Conservation (phyloP, 257 asterid genomes). For the Jasminum sambac region DNA sequence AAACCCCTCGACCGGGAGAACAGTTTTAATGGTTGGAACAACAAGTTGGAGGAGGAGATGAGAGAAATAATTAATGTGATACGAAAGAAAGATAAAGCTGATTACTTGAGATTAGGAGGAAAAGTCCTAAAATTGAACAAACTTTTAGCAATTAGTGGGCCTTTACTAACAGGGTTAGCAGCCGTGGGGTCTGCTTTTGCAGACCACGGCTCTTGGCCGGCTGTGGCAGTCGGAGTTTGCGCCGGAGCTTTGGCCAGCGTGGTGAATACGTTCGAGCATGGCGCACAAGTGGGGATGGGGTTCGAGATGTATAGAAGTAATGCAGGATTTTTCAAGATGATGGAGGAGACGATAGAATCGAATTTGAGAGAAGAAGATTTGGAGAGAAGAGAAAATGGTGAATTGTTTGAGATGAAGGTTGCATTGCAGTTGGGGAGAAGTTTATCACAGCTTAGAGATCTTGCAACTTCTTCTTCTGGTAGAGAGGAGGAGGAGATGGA, state of each 20-base stretch:
- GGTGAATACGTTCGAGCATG: constrained; percentile 68
- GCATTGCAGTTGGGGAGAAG: constrained; percentile 75
- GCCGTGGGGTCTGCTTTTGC: constrained; percentile 50
- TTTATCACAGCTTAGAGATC: constrained; percentile 56
- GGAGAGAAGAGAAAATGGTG: constrained; percentile 63
- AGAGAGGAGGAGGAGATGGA: constrained; percentile 30
- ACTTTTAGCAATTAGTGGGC: constrained; percentile 43
- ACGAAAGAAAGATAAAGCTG: constrained; percentile 45
- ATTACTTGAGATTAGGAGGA: constrained; percentile 47
- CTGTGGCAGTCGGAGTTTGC: constrained; percentile 38
- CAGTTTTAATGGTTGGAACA: constrained; percentile 50
- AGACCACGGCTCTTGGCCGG: constrained; percentile 31
- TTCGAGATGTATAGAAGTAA: constrained; percentile 77
- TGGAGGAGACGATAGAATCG: constrained; percentile 61
- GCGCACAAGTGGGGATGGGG: constrained; percentile 83
- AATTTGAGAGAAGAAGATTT: constrained; percentile 46
- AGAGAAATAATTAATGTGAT: constrained; percentile 36
- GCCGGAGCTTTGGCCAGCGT: constrained; percentile 71
- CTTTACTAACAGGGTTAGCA: constrained; percentile 61
- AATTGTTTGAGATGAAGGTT: constrained; percentile 62
- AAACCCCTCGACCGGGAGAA: background rate
- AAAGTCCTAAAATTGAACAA: constrained; percentile 60
- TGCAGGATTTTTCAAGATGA: constrained; percentile 65
- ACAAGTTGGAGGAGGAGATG: constrained; percentile 59
- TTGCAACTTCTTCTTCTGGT: constrained; percentile 33